Evolutionary conservation across 805 yeast genomes (phyloP).

Genomic region (Candida hungchunana): DNA sequence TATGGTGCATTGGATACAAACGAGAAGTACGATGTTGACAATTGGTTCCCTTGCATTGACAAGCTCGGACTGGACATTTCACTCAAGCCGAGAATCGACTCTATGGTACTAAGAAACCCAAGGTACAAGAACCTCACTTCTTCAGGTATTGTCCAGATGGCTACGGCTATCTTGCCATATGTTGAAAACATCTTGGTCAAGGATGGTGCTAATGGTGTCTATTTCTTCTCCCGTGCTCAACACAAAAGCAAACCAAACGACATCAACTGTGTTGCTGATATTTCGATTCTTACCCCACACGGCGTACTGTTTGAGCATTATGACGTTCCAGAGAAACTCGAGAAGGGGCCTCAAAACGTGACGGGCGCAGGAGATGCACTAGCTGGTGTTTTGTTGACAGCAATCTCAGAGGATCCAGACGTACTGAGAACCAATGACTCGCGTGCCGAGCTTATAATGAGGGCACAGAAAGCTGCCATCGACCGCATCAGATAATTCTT

Average conservation of each 20-base stretch:
- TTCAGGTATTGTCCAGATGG: slow-evolving; percentile 57
- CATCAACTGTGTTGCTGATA: slow-evolving; percentile 1
- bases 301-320: slow-evolving; percentile 62
- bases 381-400: slow-evolving; percentile 52
- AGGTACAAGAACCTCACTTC: slow-evolving; percentile 27
- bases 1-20: slow-evolving; percentile 43
- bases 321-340: slow-evolving; percentile 35
- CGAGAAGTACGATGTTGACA: slow-evolving; percentile 44
- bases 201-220: slow-evolving; percentile 62
- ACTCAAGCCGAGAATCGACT: slow-evolving; percentile 44
- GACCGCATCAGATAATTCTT: slow-evolving; percentile 11
- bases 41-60: slow-evolving; percentile 77
- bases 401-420: slow-evolving; percentile 5
- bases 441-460: slow-evolving; percentile 9
- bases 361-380: slow-evolving; percentile 91
- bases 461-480: slow-evolving; percentile 28
- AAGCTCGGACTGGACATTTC: slow-evolving; percentile 43
- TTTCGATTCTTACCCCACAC: slow-evolving; percentile 18
- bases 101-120: slow-evolving; percentile 23
- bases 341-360: slow-evolving; percentile 49
- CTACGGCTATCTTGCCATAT: slow-evolving; percentile 70
- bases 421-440: slow-evolving; percentile 3
- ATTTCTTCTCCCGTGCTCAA: slow-evolving; percentile 35
- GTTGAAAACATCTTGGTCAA: slow-evolving; percentile 63
- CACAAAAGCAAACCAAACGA: background rate